Evolutionary conservation across 495 filamentous ascomycete species (phyloP), one percentile per base, ranked within the genome.

Genomic region (Cenococcum geophilum): DNA sequence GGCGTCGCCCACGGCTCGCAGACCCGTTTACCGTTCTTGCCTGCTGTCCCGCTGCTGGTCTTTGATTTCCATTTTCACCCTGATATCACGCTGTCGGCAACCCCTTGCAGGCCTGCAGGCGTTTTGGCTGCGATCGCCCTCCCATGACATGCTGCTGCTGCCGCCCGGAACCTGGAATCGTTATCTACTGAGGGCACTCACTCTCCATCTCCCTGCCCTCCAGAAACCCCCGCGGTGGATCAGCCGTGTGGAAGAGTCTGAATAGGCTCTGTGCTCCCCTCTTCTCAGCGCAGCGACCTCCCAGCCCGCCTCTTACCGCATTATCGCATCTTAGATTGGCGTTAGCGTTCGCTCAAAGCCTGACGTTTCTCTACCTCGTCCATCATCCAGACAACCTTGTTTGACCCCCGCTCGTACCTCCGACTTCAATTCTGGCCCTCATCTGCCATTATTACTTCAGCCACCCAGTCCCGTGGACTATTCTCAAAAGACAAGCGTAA

Each of bases 331-430:
- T 36, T 43, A 52, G 32, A 42, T 20, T 6, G 57, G 20, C 57
- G 27, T 27, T 57, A 54, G 43, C 27, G 47, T 32, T 21, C 27
- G 27, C 27, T 32, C 27, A 32, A 32, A 32, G 27, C 27, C 27
- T 40, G 45, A 37, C 51, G 55, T 10, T 20, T 43, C 42, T 58
- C 40, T 40, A 56, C 62, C 40, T 56, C 48, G 16, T 36, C 57
- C 62, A 60, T 53, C 62, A 16, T 27, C 22, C 27, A 8, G 48
- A 4, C 43, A 18, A 23, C 59, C 59, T 20, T 25, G 37, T 23
- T 36, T 18, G 23, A 16, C 23, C 11, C 18, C 49, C 58, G 32
- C 25, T 11, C 18, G 18, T 5, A 45, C 36, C 18, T 23, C 49
- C 45, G 45, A 12, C 9, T 8, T 49, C 45, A 49, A 32, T 32